A percentile compares a stretch with the other conserved stretches of the same genome.
Conservation (phyloP, 768 basidiomycete species). For the Lactifluus subvellereus region DNA sequence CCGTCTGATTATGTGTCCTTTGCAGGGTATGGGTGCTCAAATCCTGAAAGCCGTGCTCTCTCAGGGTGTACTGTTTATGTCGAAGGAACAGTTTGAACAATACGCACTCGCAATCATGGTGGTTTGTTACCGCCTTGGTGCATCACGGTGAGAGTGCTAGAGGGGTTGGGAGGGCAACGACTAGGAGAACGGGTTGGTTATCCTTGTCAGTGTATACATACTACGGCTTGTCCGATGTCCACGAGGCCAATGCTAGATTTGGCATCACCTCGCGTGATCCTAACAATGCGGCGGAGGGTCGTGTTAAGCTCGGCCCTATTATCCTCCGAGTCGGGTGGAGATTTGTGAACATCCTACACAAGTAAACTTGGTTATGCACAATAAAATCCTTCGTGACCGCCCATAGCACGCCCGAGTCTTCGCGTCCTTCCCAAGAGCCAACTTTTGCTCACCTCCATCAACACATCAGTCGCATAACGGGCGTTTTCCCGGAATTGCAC, state of each 20-base stretch:
- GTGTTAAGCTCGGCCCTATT: too few relatives aligned
- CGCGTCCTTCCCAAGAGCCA: neutral
- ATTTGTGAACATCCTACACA: too few relatives aligned
- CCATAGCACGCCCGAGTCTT: neutral
- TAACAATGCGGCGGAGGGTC: too few relatives aligned
- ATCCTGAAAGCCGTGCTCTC: slow-evolving; percentile 93
- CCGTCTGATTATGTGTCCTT: neutral
- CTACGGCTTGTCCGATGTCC: too few relatives aligned
- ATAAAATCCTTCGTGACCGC: neutral
- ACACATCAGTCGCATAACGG: neutral
- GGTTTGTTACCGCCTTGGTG: slow-evolving; percentile 28
- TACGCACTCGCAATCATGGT: slow-evolving; percentile 74
- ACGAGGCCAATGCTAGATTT: too few relatives aligned
- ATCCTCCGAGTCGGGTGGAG: too few relatives aligned
- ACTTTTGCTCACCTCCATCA: too few relatives aligned
- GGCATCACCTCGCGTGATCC: too few relatives aligned
- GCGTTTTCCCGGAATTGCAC: neutral
- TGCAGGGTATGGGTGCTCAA: slow-evolving; percentile 92
- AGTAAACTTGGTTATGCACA: neutral
- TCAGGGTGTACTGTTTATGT: slow-evolving; percentile 93
- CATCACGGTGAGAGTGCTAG: neutral
- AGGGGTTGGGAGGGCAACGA: neutral
- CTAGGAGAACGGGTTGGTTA: neutral
- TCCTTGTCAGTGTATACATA: neutral
- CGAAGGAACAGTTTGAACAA: slow-evolving; percentile 94